phyloP scores from a whole-genome alignment of 2,329 filamentous ascomycete genomes.

The Balansia obtecta region DNA sequence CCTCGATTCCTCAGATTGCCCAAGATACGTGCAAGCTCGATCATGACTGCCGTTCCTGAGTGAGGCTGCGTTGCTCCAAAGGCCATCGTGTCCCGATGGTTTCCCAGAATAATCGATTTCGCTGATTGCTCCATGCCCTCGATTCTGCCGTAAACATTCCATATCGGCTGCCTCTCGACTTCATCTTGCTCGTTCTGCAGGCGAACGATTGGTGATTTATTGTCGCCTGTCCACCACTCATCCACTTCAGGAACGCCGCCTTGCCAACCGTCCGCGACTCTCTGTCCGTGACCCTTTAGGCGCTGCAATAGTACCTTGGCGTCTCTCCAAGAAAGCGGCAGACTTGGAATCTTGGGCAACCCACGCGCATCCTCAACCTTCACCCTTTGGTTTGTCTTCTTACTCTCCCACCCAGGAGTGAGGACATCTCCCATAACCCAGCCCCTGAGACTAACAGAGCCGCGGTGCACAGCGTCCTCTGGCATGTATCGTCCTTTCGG shows the following conservation, averaged over 20 bases:
- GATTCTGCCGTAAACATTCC: slow-evolving; percentile 82
- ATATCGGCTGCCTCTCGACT: slow-evolving; percentile 68
- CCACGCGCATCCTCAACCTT: slow-evolving; percentile 57
- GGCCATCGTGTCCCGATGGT: slow-evolving; percentile 86
- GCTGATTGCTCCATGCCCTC: slow-evolving; percentile 69
- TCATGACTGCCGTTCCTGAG: slow-evolving; percentile 78
- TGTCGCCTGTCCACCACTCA: slow-evolving; percentile 77
- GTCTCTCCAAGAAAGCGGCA: slow-evolving; percentile 83
- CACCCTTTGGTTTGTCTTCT: slow-evolving; percentile 51
- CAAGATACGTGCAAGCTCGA: slow-evolving; percentile 79
- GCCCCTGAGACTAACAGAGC: slow-evolving; percentile 66
- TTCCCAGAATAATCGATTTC: slow-evolving; percentile 81
- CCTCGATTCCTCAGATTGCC: slow-evolving; percentile 64
- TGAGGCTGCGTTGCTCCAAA: slow-evolving; percentile 80
- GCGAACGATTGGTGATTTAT: slow-evolving; percentile 62
- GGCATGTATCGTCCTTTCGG: slow-evolving; percentile 74
- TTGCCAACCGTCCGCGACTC: slow-evolving; percentile 57
- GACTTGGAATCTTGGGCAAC: slow-evolving; percentile 72
- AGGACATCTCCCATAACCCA: slow-evolving; percentile 86
- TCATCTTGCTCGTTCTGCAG: slow-evolving; percentile 84
- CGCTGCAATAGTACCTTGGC: slow-evolving; percentile 67
- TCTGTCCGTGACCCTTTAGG: slow-evolving; percentile 61
- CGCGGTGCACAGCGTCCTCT: slow-evolving; percentile 69
- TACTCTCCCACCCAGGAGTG: slow-evolving; percentile 75
- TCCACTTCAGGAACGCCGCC: slow-evolving; percentile 64